Percentiles rank a stretch among this genome's conserved stretches.
Conservation (phyloP, 495 filamentous ascomycete genomes). For the Hypoxylon cercidicola region DNA sequence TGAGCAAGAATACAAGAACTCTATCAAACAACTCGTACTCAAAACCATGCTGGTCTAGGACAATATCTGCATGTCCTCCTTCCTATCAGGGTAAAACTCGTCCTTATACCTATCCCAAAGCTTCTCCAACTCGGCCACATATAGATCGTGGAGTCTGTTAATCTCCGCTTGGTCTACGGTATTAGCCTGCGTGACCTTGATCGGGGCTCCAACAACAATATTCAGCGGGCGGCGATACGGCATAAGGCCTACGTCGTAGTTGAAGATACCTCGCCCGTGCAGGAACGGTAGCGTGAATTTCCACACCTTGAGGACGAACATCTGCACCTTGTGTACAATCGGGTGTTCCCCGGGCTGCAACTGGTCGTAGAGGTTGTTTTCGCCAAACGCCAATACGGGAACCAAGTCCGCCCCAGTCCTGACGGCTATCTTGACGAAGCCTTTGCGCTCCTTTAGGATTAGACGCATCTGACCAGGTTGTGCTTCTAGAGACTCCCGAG, state of each 20-base stretch:
- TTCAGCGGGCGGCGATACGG: slow-evolving; percentile 90
- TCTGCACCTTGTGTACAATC: slow-evolving; percentile 76
- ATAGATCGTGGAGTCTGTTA: slow-evolving; percentile 78
- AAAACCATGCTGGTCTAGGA: slow-evolving; percentile 60
- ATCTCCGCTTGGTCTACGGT: slow-evolving; percentile 72
- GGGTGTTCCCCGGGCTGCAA: slow-evolving; percentile 76
- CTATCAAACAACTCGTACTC: slow-evolving; percentile 4
- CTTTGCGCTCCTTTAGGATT: slow-evolving; percentile 83
- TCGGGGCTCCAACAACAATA: slow-evolving; percentile 85
- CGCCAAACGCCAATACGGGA: slow-evolving; percentile 89
- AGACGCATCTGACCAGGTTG: slow-evolving; percentile 77
- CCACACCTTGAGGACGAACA: slow-evolving; percentile 80
- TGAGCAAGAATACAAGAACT: not conserved
- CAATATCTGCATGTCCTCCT: slow-evolving; percentile 79
- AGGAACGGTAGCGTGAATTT: slow-evolving; percentile 95
- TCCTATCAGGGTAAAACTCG: slow-evolving; percentile 76
- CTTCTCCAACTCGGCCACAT: slow-evolving; percentile 80
- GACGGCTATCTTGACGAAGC: slow-evolving; percentile 92
- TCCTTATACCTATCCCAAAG: slow-evolving; percentile 93
- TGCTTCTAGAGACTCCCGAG: slow-evolving; percentile 89
- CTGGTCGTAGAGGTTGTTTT: slow-evolving; percentile 96
- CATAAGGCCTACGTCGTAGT: slow-evolving; percentile 96
- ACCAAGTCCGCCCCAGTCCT: slow-evolving; percentile 91
- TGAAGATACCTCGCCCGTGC: slow-evolving; percentile 92
- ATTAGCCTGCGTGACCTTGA: slow-evolving; percentile 70